Evolutionary conservation across 2,329 filamentous ascomycete species (phyloP).

Genomic region (Cytospora piceicola): DNA sequence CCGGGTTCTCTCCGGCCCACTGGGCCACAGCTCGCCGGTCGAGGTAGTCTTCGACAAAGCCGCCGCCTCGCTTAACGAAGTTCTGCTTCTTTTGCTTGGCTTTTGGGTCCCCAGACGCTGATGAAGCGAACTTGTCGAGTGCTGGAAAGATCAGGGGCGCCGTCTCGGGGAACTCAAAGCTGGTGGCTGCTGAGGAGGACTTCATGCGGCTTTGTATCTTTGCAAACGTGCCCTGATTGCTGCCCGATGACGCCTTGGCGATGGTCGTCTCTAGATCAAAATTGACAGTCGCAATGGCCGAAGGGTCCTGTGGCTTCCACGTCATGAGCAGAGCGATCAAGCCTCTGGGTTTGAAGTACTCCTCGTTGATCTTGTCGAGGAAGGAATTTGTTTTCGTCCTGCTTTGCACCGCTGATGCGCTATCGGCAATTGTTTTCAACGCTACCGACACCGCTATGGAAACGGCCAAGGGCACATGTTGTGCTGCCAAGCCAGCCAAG

Average conservation of each 20-base stretch:
- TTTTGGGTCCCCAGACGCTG: slow-evolving; percentile 25
- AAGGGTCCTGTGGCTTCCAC: slow-evolving; percentile 48
- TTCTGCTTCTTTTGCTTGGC: slow-evolving; percentile 33
- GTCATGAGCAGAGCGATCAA: slow-evolving; percentile 56
- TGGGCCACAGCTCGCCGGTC: slow-evolving; percentile 33
- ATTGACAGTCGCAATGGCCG: slow-evolving; percentile 37
- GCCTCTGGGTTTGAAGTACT: slow-evolving; percentile 60
- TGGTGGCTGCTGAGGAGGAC: slow-evolving; percentile 43
- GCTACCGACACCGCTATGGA: slow-evolving; percentile 48
- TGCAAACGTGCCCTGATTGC: slow-evolving; percentile 24
- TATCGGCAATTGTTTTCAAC: slow-evolving; percentile 47
- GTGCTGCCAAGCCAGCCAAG: slow-evolving; percentile 44
- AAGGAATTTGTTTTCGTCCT: slow-evolving; percentile 54
- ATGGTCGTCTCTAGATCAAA: slow-evolving; percentile 42
- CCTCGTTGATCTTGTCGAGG: slow-evolving; percentile 58
- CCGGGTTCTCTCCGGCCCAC: slow-evolving; percentile 33
- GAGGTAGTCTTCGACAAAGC: slow-evolving; percentile 33
- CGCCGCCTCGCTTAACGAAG: slow-evolving; percentile 31
- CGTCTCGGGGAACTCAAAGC: slow-evolving; percentile 48
- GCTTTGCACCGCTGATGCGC: slow-evolving; percentile 46
- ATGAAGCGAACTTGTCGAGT: slow-evolving; percentile 40
- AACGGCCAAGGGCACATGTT: slow-evolving; percentile 45
- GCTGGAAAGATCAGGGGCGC: slow-evolving; percentile 55
- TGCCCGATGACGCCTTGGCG: slow-evolving; percentile 37
- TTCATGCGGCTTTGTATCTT: slow-evolving; percentile 41